Conservation (phyloP, 768 basidiomycete species). For the Rhodotorula graminis region DNA sequence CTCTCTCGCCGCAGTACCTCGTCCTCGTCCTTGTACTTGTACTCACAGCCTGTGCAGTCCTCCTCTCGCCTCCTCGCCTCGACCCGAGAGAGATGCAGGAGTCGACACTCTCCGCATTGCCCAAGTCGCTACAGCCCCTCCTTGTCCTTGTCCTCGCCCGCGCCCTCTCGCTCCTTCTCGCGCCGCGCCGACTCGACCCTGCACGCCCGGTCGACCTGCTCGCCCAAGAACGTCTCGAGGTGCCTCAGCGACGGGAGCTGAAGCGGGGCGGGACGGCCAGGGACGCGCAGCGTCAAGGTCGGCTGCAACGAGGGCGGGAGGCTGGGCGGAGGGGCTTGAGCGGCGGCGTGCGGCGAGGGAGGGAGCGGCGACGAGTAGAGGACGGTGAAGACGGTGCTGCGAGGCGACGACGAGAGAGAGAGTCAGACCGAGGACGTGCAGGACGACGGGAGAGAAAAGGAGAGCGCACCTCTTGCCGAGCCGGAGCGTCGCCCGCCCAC, state of each 20-base stretch:
- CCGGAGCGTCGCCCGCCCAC: constrained; percentile 18
- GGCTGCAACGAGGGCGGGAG: not conserved
- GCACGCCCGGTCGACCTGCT: constrained; percentile 1
- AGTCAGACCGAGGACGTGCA: too few species aligned
- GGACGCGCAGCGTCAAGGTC: constrained; percentile 11
- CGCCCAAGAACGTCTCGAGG: constrained; percentile 15
- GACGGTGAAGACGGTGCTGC: constrained; percentile 25
- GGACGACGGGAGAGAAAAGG: not conserved
- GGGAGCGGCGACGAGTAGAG: constrained; percentile 24
- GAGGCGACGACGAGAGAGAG: too few species aligned
- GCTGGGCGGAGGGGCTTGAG: not conserved
- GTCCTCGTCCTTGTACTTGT: too few species aligned
- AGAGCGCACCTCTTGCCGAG: not conserved
- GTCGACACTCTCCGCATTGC: too few species aligned
- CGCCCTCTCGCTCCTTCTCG: not conserved
- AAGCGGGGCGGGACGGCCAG: constrained; percentile 12
- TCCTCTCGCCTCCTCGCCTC: too few species aligned
- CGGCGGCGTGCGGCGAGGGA: not conserved
- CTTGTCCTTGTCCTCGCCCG: not conserved
- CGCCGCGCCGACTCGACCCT: not conserved
- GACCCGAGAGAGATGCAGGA: too few species aligned
- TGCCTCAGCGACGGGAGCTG: constrained; percentile 15
- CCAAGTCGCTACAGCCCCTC: too few species aligned
- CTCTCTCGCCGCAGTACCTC: too few species aligned
- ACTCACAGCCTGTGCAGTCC: too few species aligned